Evolutionary conservation across 257 asterid species (phyloP).

Genomic region (Nyctanthes arbortristis): DNA sequence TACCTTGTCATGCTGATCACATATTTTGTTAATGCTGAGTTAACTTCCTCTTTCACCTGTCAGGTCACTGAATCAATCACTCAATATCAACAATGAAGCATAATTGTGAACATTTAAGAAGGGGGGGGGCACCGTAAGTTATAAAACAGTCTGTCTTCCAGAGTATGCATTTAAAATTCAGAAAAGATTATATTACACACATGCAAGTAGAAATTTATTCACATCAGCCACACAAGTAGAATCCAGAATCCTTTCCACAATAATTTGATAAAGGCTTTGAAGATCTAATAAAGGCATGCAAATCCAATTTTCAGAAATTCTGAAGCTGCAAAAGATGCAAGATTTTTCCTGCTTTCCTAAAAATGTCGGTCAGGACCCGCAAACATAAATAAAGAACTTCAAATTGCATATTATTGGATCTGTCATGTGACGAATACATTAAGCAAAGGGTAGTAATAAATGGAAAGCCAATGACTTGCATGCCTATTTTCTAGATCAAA

Average conservation of each 20-base stretch:
- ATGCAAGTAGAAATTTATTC: conserved; percentile 4
- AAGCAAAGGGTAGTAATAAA: neutral
- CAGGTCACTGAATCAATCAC: conserved; percentile 27
- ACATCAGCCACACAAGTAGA: neutral
- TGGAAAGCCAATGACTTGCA: neutral
- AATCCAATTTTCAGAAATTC: neutral
- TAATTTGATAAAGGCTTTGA: neutral
- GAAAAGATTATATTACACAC: neutral
- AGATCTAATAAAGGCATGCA: neutral
- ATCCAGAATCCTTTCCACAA: neutral
- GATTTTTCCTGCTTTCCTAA: neutral
- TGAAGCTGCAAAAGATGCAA: neutral
- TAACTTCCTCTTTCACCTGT: conserved; percentile 95
- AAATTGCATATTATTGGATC: neutral
- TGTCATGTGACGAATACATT: neutral
- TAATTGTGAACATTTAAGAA: too few species aligned
- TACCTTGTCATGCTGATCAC: conserved; percentile 60
- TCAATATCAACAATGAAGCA: conserved; percentile 17
- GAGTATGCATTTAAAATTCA: too few species aligned
- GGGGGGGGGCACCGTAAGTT: too few species aligned
- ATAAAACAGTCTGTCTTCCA: too few species aligned
- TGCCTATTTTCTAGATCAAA: neutral
- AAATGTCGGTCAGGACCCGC: neutral
- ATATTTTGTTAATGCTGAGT: conserved; percentile 67
- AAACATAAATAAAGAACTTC: neutral